Evolutionary conservation across 495 filamentous ascomycete genomes (phyloP).

Genomic region (Penicillium daleae): DNA sequence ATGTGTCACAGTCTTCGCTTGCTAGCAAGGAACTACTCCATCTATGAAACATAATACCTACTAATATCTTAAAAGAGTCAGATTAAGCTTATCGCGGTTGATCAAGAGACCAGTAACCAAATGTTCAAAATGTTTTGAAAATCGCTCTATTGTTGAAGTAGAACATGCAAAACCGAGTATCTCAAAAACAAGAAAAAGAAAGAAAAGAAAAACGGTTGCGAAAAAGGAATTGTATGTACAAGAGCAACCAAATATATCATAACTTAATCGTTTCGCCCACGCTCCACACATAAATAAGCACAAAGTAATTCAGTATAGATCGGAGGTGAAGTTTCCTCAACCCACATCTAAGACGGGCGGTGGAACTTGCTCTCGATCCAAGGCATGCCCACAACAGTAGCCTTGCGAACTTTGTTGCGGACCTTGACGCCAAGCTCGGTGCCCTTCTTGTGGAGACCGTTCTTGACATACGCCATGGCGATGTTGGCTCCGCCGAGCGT

Average conservation of each 20-base stretch:
- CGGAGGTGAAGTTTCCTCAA: neutral
- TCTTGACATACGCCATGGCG: conserved; percentile 92
- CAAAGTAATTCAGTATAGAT: conserved; percentile 1
- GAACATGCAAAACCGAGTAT: conserved; percentile 10
- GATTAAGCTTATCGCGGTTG: neutral
- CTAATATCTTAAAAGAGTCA: too few species aligned
- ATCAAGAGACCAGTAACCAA: neutral
- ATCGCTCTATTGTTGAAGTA: conserved; percentile 23
- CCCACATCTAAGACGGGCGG: conserved; percentile 30
- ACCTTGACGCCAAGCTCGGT: conserved; percentile 83
- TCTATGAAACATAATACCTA: too few species aligned
- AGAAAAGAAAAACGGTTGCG: conserved; percentile 14
- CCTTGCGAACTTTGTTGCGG: conserved; percentile 78
- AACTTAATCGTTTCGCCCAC: neutral
- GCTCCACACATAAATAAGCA: neutral
- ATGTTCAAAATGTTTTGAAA: neutral
- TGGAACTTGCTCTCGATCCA: conserved; percentile 86
- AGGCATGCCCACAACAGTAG: conserved; percentile 87
- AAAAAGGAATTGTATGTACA: conserved; percentile 24
- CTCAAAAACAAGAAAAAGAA: neutral
- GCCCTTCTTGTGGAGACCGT: conserved; percentile 81
- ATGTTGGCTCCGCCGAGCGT: conserved; percentile 83
- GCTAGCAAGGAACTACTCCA: too few species aligned
- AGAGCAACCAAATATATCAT: conserved; percentile 18
- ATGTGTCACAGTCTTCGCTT: too few species aligned